Evolutionary conservation across 2,329 filamentous ascomycete species (phyloP).

Genomic region (Dactylellina parvicollis): DNA sequence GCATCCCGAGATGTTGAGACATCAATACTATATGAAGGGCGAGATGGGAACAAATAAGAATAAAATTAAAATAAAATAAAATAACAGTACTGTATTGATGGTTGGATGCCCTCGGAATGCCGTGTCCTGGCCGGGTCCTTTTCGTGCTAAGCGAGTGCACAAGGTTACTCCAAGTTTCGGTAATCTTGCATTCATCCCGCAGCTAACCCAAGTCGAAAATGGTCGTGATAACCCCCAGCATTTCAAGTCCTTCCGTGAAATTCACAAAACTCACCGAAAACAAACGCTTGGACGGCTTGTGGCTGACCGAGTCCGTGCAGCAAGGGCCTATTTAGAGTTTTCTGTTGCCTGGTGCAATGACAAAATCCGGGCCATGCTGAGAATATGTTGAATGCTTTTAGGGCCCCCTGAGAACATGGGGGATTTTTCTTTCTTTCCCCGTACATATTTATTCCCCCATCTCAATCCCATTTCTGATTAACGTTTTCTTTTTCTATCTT

Average conservation of each 20-base stretch:
- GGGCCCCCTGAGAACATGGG: background rate
- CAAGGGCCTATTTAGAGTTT: background rate
- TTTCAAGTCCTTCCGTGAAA: background rate
- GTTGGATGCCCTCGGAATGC: background rate
- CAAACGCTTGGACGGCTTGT: background rate
- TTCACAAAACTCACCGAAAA: background rate
- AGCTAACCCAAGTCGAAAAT: too few relatives aligned
- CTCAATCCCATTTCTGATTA: background rate
- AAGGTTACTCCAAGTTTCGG: too few relatives aligned
- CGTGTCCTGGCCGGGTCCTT: background rate
- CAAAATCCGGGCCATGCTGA: background rate
- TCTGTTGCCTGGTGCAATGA: background rate
- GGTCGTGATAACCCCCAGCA: too few relatives aligned
- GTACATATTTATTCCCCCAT: background rate
- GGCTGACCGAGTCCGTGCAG: background rate
- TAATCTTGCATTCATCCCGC: constrained; percentile 14
- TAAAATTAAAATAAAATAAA: too few relatives aligned
- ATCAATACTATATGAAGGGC: too few relatives aligned
- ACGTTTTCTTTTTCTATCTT: background rate
- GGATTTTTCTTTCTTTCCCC: background rate
- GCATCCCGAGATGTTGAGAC: too few relatives aligned
- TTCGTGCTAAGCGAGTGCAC: background rate
- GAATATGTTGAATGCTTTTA: background rate
- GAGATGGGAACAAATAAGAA: too few relatives aligned
- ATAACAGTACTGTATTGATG: too few relatives aligned